Base-by-base conservation (phyloP, 257 asterid genomes). In the Fraxinus quadrangulata region DNA sequence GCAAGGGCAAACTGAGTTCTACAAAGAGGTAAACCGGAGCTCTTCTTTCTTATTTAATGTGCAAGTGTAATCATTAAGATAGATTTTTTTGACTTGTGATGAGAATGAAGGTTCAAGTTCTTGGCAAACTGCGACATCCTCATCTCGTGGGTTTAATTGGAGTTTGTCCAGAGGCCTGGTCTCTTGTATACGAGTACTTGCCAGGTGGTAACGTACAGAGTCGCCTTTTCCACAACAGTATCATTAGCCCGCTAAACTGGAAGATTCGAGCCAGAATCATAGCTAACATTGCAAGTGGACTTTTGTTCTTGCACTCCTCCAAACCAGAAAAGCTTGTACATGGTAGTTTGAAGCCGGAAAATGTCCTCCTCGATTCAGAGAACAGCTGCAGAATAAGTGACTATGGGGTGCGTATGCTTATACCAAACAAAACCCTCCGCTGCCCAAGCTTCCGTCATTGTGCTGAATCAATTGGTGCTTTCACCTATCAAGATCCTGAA, bases 301-400 rank as follows among this genome's bases (percentile, higher is more conserved):
- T 94, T 79, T 73, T 88, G 36, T 88, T 81, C 82, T 83, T 94
- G 82, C 98, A 92, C 76, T 86, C 91, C 42, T 83, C 74, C 33
- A 63, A 76, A 37, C 86, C 87, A 34, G 86, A 89, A 78, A 82
- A 77, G 70, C 71, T 85, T 13, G 82, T 83, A 11, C 99, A 94
- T 45, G 97, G 99, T 65, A 80, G 88, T 83, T 80, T 94, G 82
- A 92, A 89, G 74, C 97, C 92, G 13, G 89, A 83, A 54, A 92
- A 91, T 84, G 59, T 94, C 75, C 94, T 92, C 73, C 85, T 92
- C 6, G 92, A 90, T 81, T 76, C 90, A 11, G 65, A 79, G 36
- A 77, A 78, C 75, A 79, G 83, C 79, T 88, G 96, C 85, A 92
- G 87, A 86, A 73, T 94, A 73, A 86, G 91, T 75, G 97, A 91